These are phyloP conservation scores for Mortierella sp. DNA, from an alignment of 371 early-diverging fungal genomes.

Conservation along the genomic window DNA sequence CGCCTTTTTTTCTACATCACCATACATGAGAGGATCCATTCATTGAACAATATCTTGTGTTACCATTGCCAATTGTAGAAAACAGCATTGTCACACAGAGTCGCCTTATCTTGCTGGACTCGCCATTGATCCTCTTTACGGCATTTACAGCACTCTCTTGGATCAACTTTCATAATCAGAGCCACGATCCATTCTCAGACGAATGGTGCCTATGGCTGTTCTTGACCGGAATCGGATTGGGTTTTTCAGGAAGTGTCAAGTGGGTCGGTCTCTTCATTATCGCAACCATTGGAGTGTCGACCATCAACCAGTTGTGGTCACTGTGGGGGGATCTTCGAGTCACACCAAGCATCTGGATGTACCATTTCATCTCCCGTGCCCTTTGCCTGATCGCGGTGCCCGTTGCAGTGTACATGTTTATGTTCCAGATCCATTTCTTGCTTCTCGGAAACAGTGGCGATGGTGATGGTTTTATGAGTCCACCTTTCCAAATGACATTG, in stretches of 20 bases:
- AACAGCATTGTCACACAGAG: conserved; percentile 90
- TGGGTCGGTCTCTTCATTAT: conserved; percentile 94
- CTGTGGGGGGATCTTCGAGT: conserved; percentile 76
- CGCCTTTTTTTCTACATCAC: no score
- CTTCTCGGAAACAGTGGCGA: conserved; percentile 73
- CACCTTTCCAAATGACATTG: conserved; percentile 76
- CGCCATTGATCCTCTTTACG: conserved; percentile 86
- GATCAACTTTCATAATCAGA: conserved; percentile 76
- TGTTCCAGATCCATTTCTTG: conserved; percentile 87
- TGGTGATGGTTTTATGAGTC: conserved; percentile 82
- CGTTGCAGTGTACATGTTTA: conserved; percentile 74
- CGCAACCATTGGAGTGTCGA: conserved; percentile 86
- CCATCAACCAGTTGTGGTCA: conserved; percentile 88
- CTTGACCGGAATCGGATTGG: conserved; percentile 77
- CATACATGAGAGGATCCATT: no score
- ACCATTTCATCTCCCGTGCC: conserved; percentile 64
- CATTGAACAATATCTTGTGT: no score
- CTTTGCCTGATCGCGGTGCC: conserved; percentile 83
- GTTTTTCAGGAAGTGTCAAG: conserved; percentile 77
- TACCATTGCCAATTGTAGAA: conserved; percentile 72
- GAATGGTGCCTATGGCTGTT: conserved; percentile 80
- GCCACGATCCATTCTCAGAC: conserved; percentile 66
- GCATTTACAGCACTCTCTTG: conserved; percentile 78
- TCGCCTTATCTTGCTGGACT: conserved; percentile 89
- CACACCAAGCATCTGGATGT: conserved; percentile 54